Evolutionary conservation across 306 rosid species (phyloP).

Genomic region (Lotus japonicus): DNA sequence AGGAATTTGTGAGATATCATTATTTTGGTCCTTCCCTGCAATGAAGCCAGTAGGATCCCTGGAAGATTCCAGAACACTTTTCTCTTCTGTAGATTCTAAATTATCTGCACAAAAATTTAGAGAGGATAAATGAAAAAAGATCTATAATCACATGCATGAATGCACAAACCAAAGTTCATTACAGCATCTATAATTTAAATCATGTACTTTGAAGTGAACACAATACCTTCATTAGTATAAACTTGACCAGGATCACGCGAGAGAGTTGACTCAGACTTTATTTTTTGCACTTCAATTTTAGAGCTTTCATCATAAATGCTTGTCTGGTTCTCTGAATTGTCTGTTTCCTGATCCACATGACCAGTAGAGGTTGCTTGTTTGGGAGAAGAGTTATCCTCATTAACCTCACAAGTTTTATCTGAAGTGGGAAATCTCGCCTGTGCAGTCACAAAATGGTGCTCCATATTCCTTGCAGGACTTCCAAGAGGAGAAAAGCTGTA

Average conservation of each 20-base stretch:
- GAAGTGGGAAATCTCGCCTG: conserved; percentile 44
- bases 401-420: conserved; percentile 34
- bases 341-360: conserved; percentile 36
- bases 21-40: conserved; percentile 30
- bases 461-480: conserved; percentile 71
- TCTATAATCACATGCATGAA: neutral
- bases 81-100: conserved; percentile 27
- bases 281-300: conserved; percentile 29
- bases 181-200: neutral
- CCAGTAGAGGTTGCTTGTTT: conserved; percentile 28
- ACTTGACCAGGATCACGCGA: conserved; percentile 25
- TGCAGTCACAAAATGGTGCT: conserved; percentile 43
- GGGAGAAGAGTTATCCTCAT: conserved; percentile 36
- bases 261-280: conserved; percentile 20
- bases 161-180: neutral
- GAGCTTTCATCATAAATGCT: conserved; percentile 30
- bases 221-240: conserved; percentile 50
- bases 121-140: conserved; percentile 13
- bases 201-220: conserved; percentile 21
- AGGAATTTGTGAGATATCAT: conserved; percentile 27
- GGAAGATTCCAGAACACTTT: conserved; percentile 32
- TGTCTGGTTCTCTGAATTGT: conserved; percentile 28
- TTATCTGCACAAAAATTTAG: conserved; percentile 34
- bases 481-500: conserved; percentile 62
- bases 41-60: conserved; percentile 28